Conservation (phyloP, 495 filamentous ascomycete species). For the Copromyces sp. region DNA sequence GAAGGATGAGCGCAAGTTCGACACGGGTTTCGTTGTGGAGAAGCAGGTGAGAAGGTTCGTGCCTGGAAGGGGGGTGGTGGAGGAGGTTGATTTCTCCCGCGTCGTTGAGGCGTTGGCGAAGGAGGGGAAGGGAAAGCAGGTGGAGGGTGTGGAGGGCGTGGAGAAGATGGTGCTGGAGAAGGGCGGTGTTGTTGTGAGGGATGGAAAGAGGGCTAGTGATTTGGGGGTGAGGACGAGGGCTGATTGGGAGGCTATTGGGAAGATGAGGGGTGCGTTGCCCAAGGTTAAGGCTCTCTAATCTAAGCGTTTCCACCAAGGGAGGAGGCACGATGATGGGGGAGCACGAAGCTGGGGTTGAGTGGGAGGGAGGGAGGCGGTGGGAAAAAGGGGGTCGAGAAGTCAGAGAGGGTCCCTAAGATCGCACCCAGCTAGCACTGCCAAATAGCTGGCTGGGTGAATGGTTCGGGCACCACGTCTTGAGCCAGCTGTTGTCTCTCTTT, state of each 20-base stretch:
- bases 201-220: neutral
- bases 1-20: slow-evolving; percentile 61
- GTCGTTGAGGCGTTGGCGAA: neutral
- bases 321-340: neutral
- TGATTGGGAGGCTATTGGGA: neutral
- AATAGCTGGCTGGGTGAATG: neutral
- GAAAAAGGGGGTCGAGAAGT: neutral
- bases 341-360: neutral
- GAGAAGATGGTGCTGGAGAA: neutral
- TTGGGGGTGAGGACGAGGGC: neutral
- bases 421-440: neutral
- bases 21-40: slow-evolving; percentile 81
- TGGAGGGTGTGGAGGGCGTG: neutral
- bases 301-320: neutral
- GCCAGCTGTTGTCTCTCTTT: neutral
- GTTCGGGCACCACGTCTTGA: neutral
- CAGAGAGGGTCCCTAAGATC: neutral
- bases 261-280: neutral
- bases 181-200: slow-evolving; percentile 7
- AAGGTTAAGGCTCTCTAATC: neutral
- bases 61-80: neutral
- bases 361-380: neutral
- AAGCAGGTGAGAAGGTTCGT: slow-evolving; percentile 18
- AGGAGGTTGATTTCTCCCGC: neutral
- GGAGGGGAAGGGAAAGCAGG: neutral